These are phyloP conservation scores for Stachybotrys elegans DNA, from an alignment of 2,329 filamentous ascomycete genomes.

Conservation along the genomic window DNA sequence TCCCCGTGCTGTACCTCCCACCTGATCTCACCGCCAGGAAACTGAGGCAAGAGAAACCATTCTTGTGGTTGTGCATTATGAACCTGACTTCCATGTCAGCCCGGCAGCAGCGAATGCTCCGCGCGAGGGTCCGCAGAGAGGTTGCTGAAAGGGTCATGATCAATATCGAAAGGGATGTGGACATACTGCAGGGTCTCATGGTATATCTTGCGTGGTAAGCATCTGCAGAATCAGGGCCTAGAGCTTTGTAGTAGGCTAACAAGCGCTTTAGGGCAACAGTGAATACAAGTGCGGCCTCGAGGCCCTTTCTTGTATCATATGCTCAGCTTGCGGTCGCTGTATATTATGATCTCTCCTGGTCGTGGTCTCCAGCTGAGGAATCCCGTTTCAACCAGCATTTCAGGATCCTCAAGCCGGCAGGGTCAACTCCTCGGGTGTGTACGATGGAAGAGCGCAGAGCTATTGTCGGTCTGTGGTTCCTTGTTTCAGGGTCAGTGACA, in stretches of 20 bases:
- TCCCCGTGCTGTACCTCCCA: slow-evolving; percentile 40
- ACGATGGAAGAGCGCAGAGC: slow-evolving; percentile 47
- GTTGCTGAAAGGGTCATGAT: slow-evolving; percentile 41
- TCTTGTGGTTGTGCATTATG: slow-evolving; percentile 46
- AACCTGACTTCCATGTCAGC: slow-evolving; percentile 38
- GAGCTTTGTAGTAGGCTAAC: slow-evolving; percentile 1
- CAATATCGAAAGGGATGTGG: slow-evolving; percentile 43
- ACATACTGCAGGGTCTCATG: slow-evolving; percentile 47
- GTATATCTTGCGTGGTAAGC: slow-evolving; percentile 39
- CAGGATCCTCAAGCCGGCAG: slow-evolving; percentile 25
- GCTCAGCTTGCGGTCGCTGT: slow-evolving; percentile 37
- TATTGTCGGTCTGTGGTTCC: slow-evolving; percentile 40
- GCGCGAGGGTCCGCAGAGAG: slow-evolving; percentile 35
- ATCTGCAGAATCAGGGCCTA: neutral
- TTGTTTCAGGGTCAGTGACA: slow-evolving; percentile 27
- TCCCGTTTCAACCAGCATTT: slow-evolving; percentile 29
- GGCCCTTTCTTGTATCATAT: slow-evolving; percentile 39
- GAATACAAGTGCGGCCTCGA: slow-evolving; percentile 28
- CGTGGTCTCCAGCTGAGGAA: slow-evolving; percentile 29
- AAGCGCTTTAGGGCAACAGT: slow-evolving; percentile 28
- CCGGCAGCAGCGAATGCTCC: slow-evolving; percentile 32
- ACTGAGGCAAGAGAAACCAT: slow-evolving; percentile 38
- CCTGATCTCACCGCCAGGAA: slow-evolving; percentile 27
- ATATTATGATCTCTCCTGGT: slow-evolving; percentile 41
- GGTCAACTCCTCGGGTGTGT: slow-evolving; percentile 23